A percentile compares a stretch with the other conserved stretches of the same genome.
phyloP scores from a whole-genome alignment of 768 basidiomycete genomes.

The Lentinula detonsa region DNA sequence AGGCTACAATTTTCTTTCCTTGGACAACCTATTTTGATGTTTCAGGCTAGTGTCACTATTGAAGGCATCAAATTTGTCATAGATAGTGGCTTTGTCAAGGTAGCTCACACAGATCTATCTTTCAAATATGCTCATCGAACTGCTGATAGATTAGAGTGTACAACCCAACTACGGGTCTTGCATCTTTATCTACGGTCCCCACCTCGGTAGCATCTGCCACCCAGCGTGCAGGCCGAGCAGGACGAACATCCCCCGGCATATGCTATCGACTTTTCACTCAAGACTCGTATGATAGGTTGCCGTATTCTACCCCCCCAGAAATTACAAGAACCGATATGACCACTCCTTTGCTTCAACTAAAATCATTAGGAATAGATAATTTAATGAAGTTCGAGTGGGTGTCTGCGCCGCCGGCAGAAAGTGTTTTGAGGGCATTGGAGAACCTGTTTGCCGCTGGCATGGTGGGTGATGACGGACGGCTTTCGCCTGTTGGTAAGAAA shows the following conservation, averaged over 20 bases:
- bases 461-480: conserved; percentile 73
- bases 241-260: conserved; percentile 86
- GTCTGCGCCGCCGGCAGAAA: conserved; percentile 79
- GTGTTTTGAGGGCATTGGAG: conserved; percentile 81
- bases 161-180: conserved; percentile 81
- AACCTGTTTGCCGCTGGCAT: conserved; percentile 76
- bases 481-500: conserved; percentile 73
- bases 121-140: not conserved
- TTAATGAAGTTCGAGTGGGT: conserved; percentile 97
- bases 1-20: conserved; percentile 5
- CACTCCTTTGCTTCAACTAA: conserved; percentile 88
- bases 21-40: not conserved
- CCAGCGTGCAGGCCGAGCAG: conserved; percentile 92
- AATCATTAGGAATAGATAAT: conserved; percentile 92
- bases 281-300: conserved; percentile 51
- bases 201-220: conserved; percentile 85
- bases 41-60: conserved; percentile 91
- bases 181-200: conserved; percentile 78
- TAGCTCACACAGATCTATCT: conserved; percentile 19
- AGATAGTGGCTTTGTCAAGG: conserved; percentile 95
- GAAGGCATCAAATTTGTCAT: conserved; percentile 93
- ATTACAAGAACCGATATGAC: conserved; percentile 88
- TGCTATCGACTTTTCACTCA: conserved; percentile 89
- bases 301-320: conserved; percentile 77
- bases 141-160: conserved; percentile 73